These are phyloP conservation scores for Pleurozium schreberi DNA, from an alignment of 225 moss, liverwort and hornwort genomes.

Conservation along the genomic window DNA sequence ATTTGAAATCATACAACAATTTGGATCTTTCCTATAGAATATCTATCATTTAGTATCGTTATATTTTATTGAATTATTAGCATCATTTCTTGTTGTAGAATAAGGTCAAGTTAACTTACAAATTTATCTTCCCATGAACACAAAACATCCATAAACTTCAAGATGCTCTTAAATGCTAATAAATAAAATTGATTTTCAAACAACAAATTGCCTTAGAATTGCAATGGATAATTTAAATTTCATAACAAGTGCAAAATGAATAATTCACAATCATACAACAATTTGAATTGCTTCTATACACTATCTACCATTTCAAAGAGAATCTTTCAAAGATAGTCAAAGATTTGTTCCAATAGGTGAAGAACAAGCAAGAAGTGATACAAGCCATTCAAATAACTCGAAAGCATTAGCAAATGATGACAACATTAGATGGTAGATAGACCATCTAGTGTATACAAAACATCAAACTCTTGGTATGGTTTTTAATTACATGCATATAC, in stretches of 20 bases:
- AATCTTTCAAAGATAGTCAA: background rate
- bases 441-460: no score
- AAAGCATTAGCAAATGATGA: background rate
- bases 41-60: background rate
- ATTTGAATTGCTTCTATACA: background rate
- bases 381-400: background rate
- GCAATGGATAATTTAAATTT: background rate
- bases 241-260: background rate
- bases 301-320: background rate
- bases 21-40: background rate
- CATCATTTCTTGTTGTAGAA: background rate
- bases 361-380: background rate
- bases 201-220: background rate
- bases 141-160: background rate
- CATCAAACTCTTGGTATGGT: background rate
- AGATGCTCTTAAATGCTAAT: background rate
- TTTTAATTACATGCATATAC: background rate
- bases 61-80: background rate
- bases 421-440: background rate
- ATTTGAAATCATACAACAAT: no score
- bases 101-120: no score
- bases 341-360: background rate
- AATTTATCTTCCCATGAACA: background rate
- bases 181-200: background rate
- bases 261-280: background rate